Conservation (phyloP, 2,329 filamentous ascomycete genomes). For the Venturia effusa region DNA sequence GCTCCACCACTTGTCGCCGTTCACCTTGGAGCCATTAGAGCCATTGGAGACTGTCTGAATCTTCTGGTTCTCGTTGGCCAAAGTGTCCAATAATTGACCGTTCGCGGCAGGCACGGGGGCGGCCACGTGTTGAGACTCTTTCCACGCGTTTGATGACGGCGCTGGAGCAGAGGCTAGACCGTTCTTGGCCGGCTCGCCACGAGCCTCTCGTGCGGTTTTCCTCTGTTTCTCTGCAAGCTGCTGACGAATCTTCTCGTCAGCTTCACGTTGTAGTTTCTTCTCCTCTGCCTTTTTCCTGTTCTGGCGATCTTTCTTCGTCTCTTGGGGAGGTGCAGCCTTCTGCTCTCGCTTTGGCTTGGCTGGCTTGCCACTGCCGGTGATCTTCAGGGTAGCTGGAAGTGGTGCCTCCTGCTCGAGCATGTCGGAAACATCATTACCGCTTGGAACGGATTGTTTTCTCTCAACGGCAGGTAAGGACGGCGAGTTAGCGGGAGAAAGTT, state of each 20-base stretch:
- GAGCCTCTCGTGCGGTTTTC: conserved; percentile 67
- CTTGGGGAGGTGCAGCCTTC: conserved; percentile 42
- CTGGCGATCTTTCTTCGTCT: conserved; percentile 93
- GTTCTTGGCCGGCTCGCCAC: conserved; percentile 74
- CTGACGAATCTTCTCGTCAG: conserved; percentile 70
- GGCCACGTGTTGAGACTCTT: conserved; percentile 22
- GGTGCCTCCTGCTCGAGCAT: conserved; percentile 71
- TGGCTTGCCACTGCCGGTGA: conserved; percentile 56
- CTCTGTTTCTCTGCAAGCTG: conserved; percentile 70
- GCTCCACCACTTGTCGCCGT: conserved; percentile 28
- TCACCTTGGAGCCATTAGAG: conserved; percentile 27
- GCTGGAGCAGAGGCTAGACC: conserved; percentile 43
- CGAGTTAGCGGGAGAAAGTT: conserved; percentile 60
- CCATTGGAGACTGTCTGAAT: conserved; percentile 14
- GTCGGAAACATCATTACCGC: conserved; percentile 66
- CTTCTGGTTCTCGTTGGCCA: conserved; percentile 32
- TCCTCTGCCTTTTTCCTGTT: conserved; percentile 82
- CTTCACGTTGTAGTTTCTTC: conserved; percentile 62
- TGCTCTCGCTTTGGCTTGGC: conserved; percentile 50
- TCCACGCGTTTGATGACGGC: conserved; percentile 46
- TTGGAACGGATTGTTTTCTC: conserved; percentile 31
- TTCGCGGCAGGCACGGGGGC: conserved; percentile 15
- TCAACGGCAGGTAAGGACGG: conserved; percentile 41
- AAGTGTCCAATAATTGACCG: conserved; percentile 37
- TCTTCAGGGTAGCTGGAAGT: conserved; percentile 64